These are phyloP conservation scores for Lactarius evosmus DNA, from an alignment of 768 basidiomycete species.

Conservation along the genomic window DNA sequence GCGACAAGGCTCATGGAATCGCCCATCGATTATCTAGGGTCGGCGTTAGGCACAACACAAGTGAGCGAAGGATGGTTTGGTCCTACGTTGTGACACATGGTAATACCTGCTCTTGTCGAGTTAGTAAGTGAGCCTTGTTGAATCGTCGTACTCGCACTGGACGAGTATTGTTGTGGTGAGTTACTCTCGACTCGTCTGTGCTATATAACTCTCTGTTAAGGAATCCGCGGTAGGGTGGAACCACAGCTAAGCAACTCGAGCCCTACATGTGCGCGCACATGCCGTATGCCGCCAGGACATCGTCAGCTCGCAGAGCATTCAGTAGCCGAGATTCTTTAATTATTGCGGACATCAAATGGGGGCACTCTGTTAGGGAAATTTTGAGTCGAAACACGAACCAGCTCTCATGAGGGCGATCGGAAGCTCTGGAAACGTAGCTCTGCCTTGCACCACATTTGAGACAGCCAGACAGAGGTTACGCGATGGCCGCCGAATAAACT, in stretches of 20 bases:
- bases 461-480: conserved; percentile 6
- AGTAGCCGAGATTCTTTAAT: conserved; percentile 26
- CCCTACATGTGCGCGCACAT: conserved; percentile 20
- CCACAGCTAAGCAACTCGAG: conserved; percentile 3
- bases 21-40: conserved; percentile 31
- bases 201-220: conserved; percentile 24
- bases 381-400: background rate
- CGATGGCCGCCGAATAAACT: conserved; percentile 6
- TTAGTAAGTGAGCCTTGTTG: conserved; percentile 9
- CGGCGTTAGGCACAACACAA: background rate
- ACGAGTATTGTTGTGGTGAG: conserved; percentile 11
- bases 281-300: conserved; percentile 23
- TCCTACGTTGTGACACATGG: conserved; percentile 30
- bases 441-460: conserved; percentile 18
- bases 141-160: conserved; percentile 3
- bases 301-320: conserved; percentile 18
- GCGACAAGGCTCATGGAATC: conserved; percentile 29
- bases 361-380: conserved; percentile 3
- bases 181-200: background rate
- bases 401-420: conserved; percentile 15
- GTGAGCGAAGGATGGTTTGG: background rate
- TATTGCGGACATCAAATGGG: conserved; percentile 13
- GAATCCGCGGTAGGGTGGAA: conserved; percentile 8
- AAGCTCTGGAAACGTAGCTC: conserved; percentile 12
- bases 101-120: background rate